Base-by-base conservation (phyloP, 2,329 filamentous ascomycete species). In the Trichoderma koningiopsis region DNA sequence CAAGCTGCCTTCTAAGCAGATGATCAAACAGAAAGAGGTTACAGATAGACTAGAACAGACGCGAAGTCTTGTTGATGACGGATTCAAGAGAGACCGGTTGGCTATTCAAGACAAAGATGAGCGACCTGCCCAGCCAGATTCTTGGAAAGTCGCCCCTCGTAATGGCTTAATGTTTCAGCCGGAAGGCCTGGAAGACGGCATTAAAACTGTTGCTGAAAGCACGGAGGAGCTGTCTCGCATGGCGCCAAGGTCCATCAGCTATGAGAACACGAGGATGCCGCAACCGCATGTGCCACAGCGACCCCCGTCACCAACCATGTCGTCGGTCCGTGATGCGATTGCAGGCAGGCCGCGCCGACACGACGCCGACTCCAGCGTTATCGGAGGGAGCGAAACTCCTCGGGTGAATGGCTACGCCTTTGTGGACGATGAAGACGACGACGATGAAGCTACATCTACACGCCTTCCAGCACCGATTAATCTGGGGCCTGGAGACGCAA, bases 381-480 rank as follows among this genome's bases (percentile, higher is more conserved):
- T 74, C 0, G 84, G 84, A 1, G 91, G 90, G 19, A 86, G 85
- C 69, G 94, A 96, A 79, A 98, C 95, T 0, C 96, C 95, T 0
- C 87, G 93, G 2, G 92, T 98, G 0, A 97, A 96, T 72, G 96
- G 96, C 1, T 99, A 97, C 78, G 88, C 93, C 0, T 98, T 97
- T 79, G 94, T 99, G 43, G 94, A 97, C 73, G 93, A 96, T 68
- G 92, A 91, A 60, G 85, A 87, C 52, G 86, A 87, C 0, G 85
- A 87, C 0, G 85, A 85, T 19, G 81, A 82, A 19, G 73, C 76
- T 1, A 75, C 78, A 8, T n/a, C 67, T 5, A 29, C 66, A 8
- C 47, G 55, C 11, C 49, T 75, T 14, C 71, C 77, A 57, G 80
- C 83, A n/a, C 72, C 82, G 71, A 84, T 91, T 75, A 81, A 89